A percentile compares a stretch with the other conserved stretches of the same genome.
phyloP scores from a whole-genome alignment of 768 basidiomycete species.

The Asterophora lycoperdoides region DNA sequence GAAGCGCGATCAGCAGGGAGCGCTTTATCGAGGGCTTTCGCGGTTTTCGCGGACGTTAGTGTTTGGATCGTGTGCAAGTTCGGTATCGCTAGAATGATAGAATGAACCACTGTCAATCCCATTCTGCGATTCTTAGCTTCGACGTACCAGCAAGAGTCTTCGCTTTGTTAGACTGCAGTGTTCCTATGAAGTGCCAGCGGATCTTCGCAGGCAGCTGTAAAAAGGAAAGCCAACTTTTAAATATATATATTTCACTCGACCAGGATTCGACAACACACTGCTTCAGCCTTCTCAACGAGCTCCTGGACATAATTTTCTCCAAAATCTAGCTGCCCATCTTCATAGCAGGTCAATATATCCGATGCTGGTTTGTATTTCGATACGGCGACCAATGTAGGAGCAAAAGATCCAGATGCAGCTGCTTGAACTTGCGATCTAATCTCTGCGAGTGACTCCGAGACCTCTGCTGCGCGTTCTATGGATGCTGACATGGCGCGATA shows the following conservation, averaged over 20 bases:
- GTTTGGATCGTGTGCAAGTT: constrained; percentile 89
- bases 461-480: constrained; percentile 46
- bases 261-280: constrained; percentile 35
- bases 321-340: constrained; percentile 82
- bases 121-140: not conserved
- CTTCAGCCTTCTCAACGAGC: constrained; percentile 77
- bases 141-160: constrained; percentile 77
- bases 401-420: constrained; percentile 18
- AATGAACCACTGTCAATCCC: not conserved
- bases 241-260: constrained; percentile 1
- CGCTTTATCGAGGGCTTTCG: constrained; percentile 72
- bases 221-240: constrained; percentile 3
- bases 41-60: constrained; percentile 75
- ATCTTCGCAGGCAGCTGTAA: constrained; percentile 80
- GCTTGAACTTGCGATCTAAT: constrained; percentile 45
- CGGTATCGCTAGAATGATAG: constrained; percentile 67
- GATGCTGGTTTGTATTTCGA: constrained; percentile 90
- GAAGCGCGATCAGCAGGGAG: constrained; percentile 49
- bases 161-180: constrained; percentile 89
- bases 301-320: constrained; percentile 99
- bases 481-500: constrained; percentile 24
- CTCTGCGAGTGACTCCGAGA: constrained; percentile 49
- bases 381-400: constrained; percentile 69
- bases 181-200: constrained; percentile 96
- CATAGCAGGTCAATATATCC: constrained; percentile 81